Base-by-base conservation (phyloP, 2,329 filamentous ascomycete genomes). In the Paramyrothecium sp. region DNA sequence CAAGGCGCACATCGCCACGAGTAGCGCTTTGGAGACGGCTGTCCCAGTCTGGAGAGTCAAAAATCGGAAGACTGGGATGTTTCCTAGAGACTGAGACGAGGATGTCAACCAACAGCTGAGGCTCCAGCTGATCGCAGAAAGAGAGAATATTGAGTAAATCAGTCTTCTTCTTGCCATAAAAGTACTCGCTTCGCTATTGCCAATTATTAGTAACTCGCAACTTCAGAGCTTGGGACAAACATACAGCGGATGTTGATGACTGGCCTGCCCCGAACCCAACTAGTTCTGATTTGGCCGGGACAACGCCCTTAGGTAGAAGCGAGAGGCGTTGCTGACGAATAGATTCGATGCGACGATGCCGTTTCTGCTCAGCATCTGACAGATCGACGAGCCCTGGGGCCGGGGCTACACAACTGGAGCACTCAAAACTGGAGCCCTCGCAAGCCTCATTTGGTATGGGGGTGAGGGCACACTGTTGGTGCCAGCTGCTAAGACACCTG, bases 21-120 rank as follows among this genome's bases (percentile, higher is more conserved):
- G 54, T 51, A n/a, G 54, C 50, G 56, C 53, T 58, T 23, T 59
- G 51, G 1, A 66, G 49, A 34, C 67, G 61, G 16, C 58, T 51
- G 30, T 72, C 68, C 77, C 77, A 79, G 56, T 77, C 71, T 7
- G 76, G 75, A 0, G 72, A 72, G 57, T 71, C 64, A 56, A 78
- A 78, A 3, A 79, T 72, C 21, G 75, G 75, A 3, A 79, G 66
- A n/a, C 73, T 69, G 0, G 75, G 73, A 46, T 79, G 75, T 51
- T 68, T 73, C 56, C 71, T 75, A 8, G 77, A 73, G n/a, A 78
- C 70, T 3, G 75, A 76, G 10, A 76, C 72, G 23, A 78, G 67
- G 4, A 79, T 58, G 52, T 79, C 73, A 16, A 71, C 69, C 2
- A 79, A 67, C 12, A 79, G 72, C 34, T 75, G 73, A 2, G 76